Evolutionary conservation across 2,329 filamentous ascomycete genomes (phyloP), one percentile per base, ranked within the genome.

Genomic region (Sarocladiaceae sp.): DNA sequence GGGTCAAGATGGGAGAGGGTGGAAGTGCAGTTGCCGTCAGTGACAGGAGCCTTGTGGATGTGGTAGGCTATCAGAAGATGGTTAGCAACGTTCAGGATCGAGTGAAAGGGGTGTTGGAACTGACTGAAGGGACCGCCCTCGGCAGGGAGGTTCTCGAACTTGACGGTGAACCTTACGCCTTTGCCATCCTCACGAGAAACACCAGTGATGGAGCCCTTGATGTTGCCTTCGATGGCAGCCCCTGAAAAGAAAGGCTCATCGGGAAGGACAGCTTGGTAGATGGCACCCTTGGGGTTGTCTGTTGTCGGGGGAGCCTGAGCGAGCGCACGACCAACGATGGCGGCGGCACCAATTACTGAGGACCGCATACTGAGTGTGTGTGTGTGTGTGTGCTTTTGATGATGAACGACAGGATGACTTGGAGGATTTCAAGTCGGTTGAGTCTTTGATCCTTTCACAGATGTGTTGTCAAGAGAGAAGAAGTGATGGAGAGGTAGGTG

Each of bases 1-100:
- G 86, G 85, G 56, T 90, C 84, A 11, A 88, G 73, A 56, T 91
- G 86, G 2, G 69, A 77, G 3, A 77, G 68, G 1, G 86, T 82
- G 4, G 62, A 62, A 42, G 76, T 83, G 70, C 86, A 91, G 72
- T 88, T 87, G 51, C 85, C 85, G 50, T 80, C 65, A 19, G 59
- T 61, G 4, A 80, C 76, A 10, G 88, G 81, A 7, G 80, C 78
- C 43, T 73, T 75, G 63, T 91, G 86, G 51, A 91, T 68, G 60
- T 90, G 85, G 67, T 88, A 90, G 47, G 69, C 83, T 85, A 47
- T 4, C 9, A 26, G 47, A 29, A n/a, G 19, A 10, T 12, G 15
- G 37, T 41, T 16, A 41, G 37, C 54, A 45, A 33, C 5, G 6
- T 6, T n/a, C n/a, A 35, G 46, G 15, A n/a, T 29, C 26, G 13